phyloP scores from a whole-genome alignment of 1,284 basidiomycete genomes.

The Chondrostereum purpureum region DNA sequence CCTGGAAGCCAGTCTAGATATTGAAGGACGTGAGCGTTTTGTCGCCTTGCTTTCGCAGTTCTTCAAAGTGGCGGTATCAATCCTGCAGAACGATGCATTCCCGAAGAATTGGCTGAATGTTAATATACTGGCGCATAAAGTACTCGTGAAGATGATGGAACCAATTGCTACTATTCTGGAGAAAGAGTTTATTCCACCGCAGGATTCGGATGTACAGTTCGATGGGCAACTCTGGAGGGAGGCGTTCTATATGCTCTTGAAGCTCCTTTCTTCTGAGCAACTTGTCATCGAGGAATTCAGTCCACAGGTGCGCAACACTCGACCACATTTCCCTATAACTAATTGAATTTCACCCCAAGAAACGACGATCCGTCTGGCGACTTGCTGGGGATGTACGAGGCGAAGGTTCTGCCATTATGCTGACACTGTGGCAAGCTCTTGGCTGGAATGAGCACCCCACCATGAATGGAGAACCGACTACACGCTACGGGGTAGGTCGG shows the following conservation, averaged over 20 bases:
- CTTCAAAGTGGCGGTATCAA: constrained; percentile 79
- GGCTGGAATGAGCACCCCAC: constrained; percentile 65
- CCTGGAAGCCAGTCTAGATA: constrained; percentile 73
- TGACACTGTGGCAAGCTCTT: constrained; percentile 84
- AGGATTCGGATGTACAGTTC: constrained; percentile 60
- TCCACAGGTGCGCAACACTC: constrained; percentile 59
- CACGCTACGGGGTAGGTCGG: constrained; percentile 54
- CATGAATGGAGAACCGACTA: constrained; percentile 40
- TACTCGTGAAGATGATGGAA: constrained; percentile 84
- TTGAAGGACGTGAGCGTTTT: constrained; percentile 81
- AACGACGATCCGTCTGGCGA: constrained; percentile 92
- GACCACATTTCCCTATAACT: constrained; percentile 4
- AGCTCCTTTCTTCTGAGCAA: constrained; percentile 83
- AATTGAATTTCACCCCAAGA: constrained; percentile 40
- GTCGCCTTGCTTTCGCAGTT: constrained; percentile 67
- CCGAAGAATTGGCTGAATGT: constrained; percentile 91
- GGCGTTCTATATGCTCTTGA: constrained; percentile 78
- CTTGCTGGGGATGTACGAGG: constrained; percentile 92
- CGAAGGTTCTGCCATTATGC: constrained; percentile 82
- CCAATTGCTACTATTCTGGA: constrained; percentile 75
- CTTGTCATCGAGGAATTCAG: constrained; percentile 92
- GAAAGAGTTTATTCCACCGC: constrained; percentile 75
- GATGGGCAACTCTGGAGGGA: constrained; percentile 79
- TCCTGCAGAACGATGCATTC: constrained; percentile 86
- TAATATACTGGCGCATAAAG: constrained; percentile 85